Conservation (phyloP, 331 rosid genomes). For the Quercus lobata region DNA sequence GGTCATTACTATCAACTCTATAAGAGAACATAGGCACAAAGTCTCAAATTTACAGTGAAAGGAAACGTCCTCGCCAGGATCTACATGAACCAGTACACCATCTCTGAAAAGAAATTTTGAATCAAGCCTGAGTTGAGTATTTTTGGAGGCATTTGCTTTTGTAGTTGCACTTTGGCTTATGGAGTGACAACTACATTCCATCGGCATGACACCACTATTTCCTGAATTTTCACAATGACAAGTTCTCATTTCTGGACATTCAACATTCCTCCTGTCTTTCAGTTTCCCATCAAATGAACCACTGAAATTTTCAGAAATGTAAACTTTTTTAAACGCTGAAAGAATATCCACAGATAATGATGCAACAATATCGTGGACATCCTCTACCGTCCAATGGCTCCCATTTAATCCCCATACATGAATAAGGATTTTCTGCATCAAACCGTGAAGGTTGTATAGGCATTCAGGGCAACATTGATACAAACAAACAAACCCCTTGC, state of each 20-base stretch:
- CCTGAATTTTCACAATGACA: constrained; percentile 31
- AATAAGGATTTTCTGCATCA: constrained; percentile 41
- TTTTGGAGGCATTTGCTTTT: constrained; percentile 12
- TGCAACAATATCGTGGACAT: constrained; percentile 67
- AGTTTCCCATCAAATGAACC: constrained; percentile 12
- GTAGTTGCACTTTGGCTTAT: constrained; percentile 22
- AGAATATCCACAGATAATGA: constrained; percentile 69
- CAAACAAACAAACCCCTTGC: constrained; percentile 40
- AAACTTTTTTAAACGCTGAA: constrained; percentile 51
- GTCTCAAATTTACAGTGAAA: constrained; percentile 85
- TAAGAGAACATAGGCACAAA: constrained; percentile 79
- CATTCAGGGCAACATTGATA: constrained; percentile 79
- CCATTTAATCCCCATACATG: constrained; percentile 28
- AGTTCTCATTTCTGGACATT: constrained; percentile 14
- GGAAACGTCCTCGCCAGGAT: constrained; percentile 46
- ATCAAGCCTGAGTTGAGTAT: constrained; percentile 30
- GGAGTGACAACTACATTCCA: constrained; percentile 69
- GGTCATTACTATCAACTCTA: constrained; percentile 54
- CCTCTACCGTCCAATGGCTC: constrained; percentile 57
- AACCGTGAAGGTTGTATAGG: constrained; percentile 35
- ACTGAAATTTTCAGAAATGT: constrained; percentile 27
- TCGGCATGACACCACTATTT: constrained; percentile 23
- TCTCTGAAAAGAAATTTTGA: constrained; percentile 68
- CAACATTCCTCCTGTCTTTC: constrained; percentile 20
- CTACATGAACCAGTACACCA: constrained; percentile 67